These are phyloP conservation scores for Thalia dealbata DNA, from an alignment of 176 grass and related monocot genomes.

Conservation along the genomic window DNA sequence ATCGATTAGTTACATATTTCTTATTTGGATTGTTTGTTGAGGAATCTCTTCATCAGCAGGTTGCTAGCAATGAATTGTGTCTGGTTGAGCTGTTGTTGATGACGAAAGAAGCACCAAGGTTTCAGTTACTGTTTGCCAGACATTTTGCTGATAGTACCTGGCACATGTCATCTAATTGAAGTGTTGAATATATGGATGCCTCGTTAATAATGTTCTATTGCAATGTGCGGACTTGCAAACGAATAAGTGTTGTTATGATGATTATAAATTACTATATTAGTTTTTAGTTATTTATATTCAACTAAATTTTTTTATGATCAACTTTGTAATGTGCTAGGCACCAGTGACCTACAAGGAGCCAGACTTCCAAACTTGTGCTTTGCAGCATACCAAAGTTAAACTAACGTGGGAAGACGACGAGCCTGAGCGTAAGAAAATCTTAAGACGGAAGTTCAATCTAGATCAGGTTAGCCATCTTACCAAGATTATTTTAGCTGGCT, in stretches of 20 bases:
- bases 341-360: constrained; percentile 64
- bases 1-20: too few species aligned
- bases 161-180: too few species aligned
- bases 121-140: too few species aligned
- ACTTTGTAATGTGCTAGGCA: constrained; percentile 29
- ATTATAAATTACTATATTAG: not conserved
- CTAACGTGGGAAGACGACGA: constrained; percentile 82
- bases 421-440: constrained; percentile 60
- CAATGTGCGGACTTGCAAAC: too few species aligned
- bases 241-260: not conserved
- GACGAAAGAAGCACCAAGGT: too few species aligned
- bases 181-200: too few species aligned
- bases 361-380: constrained; percentile 66
- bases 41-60: not conserved
- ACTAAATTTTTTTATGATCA: not conserved
- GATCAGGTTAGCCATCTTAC: constrained; percentile 46
- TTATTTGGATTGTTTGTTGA: too few species aligned
- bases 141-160: too few species aligned
- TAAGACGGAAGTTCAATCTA: constrained; percentile 63
- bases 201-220: too few species aligned
- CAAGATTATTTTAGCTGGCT: not conserved
- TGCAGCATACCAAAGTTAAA: constrained; percentile 85
- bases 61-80: not conserved
- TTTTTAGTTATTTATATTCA: not conserved
- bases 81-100: not conserved